A percentile compares a stretch with the other conserved stretches of the same genome.
These are phyloP conservation scores for Lactifluus volemus DNA, from an alignment of 768 basidiomycete species.

Conservation along the genomic window DNA sequence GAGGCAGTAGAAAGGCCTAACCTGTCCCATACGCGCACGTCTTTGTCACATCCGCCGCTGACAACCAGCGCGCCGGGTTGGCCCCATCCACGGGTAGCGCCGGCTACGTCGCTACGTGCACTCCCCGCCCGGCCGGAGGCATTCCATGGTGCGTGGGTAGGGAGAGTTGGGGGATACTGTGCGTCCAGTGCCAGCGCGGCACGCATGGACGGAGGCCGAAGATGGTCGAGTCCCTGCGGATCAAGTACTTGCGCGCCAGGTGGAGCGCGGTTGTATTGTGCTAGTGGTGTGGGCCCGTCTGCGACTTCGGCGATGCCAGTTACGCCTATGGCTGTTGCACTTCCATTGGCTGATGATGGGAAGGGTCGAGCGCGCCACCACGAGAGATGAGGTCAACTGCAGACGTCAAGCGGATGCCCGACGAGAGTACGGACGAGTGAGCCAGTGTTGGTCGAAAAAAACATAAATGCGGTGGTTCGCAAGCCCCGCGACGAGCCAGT, in stretches of 20 bases:
- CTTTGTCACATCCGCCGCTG: slow-evolving; percentile 89
- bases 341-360: background rate
- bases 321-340: background rate
- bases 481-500: slow-evolving; percentile 84
- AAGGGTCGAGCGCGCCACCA: slow-evolving; percentile 34
- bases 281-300: slow-evolving; percentile 4
- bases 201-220: slow-evolving; percentile 36
- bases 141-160: background rate
- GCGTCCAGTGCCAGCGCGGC: slow-evolving; percentile 40
- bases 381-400: slow-evolving; percentile 71
- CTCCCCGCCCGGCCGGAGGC: background rate
- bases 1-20: slow-evolving; percentile 35
- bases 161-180: background rate
- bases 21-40: slow-evolving; percentile 89
- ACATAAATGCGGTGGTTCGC: slow-evolving; percentile 80
- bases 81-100: slow-evolving; percentile 82
- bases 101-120: slow-evolving; percentile 40
- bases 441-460: slow-evolving; percentile 70
- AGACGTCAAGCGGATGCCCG: slow-evolving; percentile 87
- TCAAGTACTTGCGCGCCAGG: slow-evolving; percentile 9
- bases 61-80: slow-evolving; percentile 77
- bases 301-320: slow-evolving; percentile 1
- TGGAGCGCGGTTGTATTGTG: slow-evolving; percentile 14
- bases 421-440: slow-evolving; percentile 65
- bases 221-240: slow-evolving; percentile 20